phyloP scores from a whole-genome alignment of 2,329 filamentous ascomycete species.

The Monosporascus sp. region DNA sequence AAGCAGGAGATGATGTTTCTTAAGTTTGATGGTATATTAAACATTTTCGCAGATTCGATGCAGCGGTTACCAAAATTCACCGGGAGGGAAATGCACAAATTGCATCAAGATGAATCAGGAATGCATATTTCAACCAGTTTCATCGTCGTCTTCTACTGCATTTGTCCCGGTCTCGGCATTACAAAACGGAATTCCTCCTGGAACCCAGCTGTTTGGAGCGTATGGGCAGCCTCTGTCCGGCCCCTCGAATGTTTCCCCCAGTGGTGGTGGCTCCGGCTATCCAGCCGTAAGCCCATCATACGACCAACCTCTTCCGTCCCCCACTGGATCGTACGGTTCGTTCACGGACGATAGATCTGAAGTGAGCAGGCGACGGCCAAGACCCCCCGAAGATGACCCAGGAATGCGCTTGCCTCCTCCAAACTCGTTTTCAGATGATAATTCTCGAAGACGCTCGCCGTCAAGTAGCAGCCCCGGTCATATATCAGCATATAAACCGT shows the following conservation, averaged over 20 bases:
- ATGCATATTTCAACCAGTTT: conserved; percentile 56
- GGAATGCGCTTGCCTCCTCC: conserved; percentile 42
- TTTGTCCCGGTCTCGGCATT: conserved; percentile 55
- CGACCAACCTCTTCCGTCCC: conserved; percentile 29
- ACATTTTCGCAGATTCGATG: conserved; percentile 47
- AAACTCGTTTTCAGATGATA: conserved; percentile 38
- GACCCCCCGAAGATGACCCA: conserved; percentile 28
- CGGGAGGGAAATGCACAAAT: conserved; percentile 55
- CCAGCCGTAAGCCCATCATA: conserved; percentile 16
- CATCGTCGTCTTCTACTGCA: conserved; percentile 48
- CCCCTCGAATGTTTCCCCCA: conserved; percentile 17
- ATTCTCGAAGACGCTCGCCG: conserved; percentile 45
- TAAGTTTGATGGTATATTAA: conserved; percentile 5
- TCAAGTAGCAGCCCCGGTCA: conserved; percentile 44
- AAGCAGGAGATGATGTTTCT: conserved; percentile 1
- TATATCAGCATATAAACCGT: conserved; percentile 33
- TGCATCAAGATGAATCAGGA: conserved; percentile 58
- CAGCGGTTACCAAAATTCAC: conserved; percentile 54
- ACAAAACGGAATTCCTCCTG: conserved; percentile 51
- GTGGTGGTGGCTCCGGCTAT: conserved; percentile 8
- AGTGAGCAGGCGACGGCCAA: conserved; percentile 28
- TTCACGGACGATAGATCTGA: conserved; percentile 31
- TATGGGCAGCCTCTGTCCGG: conserved; percentile 49
- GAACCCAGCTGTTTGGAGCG: conserved; percentile 50
- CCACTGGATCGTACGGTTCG: conserved; percentile 29